Percentiles rank a stretch among this genome's conserved stretches.
Conservation (phyloP, 2,329 filamentous ascomycete genomes). For the Byssoonygena ceratinophila region DNA sequence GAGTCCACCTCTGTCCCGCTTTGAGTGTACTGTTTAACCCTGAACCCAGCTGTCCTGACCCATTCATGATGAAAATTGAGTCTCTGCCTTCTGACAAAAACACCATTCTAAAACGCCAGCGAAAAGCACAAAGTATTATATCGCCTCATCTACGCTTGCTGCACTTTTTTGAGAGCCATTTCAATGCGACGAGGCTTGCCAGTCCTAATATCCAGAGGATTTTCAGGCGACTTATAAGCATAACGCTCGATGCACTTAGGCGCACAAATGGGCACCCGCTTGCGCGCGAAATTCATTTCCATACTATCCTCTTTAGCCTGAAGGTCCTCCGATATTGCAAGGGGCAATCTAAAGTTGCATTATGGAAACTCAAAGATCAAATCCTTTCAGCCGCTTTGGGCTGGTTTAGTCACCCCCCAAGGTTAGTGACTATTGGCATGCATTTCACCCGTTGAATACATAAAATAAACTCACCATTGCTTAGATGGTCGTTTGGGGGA, state of each 20-base stretch:
- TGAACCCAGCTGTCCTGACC: conserved; percentile 57
- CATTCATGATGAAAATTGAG: conserved; percentile 83
- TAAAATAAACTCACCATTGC: not conserved
- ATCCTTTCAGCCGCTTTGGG: conserved; percentile 73
- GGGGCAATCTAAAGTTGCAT: conserved; percentile 50
- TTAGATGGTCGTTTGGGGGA: conserved; percentile 83
- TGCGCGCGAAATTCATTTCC: conserved; percentile 82
- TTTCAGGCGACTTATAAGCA: conserved; percentile 68
- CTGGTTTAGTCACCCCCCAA: conserved; percentile 76
- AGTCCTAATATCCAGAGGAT: conserved; percentile 70
- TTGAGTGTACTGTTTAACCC: not conserved
- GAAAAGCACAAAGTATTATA: conserved; percentile 68
- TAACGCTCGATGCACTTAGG: conserved; percentile 65
- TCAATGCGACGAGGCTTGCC: conserved; percentile 80
- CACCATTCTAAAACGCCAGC: conserved; percentile 61
- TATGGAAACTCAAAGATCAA: conserved; percentile 79
- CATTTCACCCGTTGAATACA: not conserved
- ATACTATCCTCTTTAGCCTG: conserved; percentile 72
- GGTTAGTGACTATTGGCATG: conserved; percentile 30
- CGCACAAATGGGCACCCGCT: conserved; percentile 68
- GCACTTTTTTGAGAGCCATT: conserved; percentile 88
- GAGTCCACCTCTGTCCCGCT: not conserved
- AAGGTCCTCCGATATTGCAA: conserved; percentile 65
- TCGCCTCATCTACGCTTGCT: conserved; percentile 76
- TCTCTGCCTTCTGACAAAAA: conserved; percentile 83